Base-by-base conservation (phyloP, 208 protist genomes). In the Eutreptiella sp. region DNA sequence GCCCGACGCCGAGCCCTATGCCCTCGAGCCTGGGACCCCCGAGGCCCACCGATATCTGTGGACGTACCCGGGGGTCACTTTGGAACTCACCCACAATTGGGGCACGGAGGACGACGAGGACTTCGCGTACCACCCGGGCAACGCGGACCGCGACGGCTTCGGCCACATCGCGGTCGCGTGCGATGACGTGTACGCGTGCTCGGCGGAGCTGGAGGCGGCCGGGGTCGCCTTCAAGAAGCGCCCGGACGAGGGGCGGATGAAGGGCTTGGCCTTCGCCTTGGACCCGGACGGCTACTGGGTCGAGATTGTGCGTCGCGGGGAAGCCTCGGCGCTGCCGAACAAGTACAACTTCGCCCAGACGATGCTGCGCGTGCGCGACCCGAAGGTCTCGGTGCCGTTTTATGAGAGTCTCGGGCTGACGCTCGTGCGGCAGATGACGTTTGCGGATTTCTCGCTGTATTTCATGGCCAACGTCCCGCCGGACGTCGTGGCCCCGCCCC, bases 211-310 rank as follows among this genome's bases (percentile, higher is more conserved):
- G 32, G 64, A 70, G 52, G 7, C 11, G 3, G 38, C 55, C 1
- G 64, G 64, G 32, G 64, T 70, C 24, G 32, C 35, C 19, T 70
- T 70, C 48, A 24, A 53, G 55, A 70, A 72, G 52, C 59, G 47
- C 35, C 66, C 66, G 0, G 50, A 72, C 58, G 66, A 72, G 14
- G 66, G 66, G 39, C 41, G 29, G 38, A 72, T 72, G 66, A 72
- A 72, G 55, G 66, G 66, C 14, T 42, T 72, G 38, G 66, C 66
- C 24, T 72, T 72, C 57, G 39, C 43, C n/a, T 43, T 4, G n/a
- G 66, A 72, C 38, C 53, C 62, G 4, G 66, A 72, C 39, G 66
- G 65, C 45, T 72, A 72, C 66, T 72, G 66, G 66, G 65, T 72
- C 19, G 66, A 72, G 39, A 66, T 72, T 35, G 38, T 72, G 53